Conservation (phyloP, 2,329 filamentous ascomycete genomes). For the Cryoendolithus antarcticus region DNA sequence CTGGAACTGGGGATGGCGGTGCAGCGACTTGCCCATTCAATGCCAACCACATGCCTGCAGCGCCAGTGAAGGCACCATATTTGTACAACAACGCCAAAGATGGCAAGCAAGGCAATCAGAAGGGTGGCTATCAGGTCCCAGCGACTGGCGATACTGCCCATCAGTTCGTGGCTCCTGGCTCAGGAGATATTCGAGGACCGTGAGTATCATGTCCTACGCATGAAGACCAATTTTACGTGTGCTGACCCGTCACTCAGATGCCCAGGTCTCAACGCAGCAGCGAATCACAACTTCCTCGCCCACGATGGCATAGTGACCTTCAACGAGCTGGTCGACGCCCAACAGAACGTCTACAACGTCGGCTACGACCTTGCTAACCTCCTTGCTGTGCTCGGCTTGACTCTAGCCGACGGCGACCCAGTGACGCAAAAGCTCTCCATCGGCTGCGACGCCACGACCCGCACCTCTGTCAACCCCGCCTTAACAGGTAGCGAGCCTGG, state of each 20-base stretch:
- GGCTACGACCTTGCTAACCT: slow-evolving; percentile 30
- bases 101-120: slow-evolving; percentile 28
- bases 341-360: slow-evolving; percentile 35
- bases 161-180: slow-evolving; percentile 24
- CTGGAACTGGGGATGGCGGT: slow-evolving; percentile 16
- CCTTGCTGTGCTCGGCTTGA: slow-evolving; percentile 29
- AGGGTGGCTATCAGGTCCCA: slow-evolving; percentile 33
- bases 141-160: slow-evolving; percentile 28
- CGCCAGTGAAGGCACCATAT: slow-evolving; percentile 22
- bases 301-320: slow-evolving; percentile 32
- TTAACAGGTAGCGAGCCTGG: slow-evolving; percentile 29
- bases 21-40: slow-evolving; percentile 27
- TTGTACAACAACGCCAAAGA: slow-evolving; percentile 34
- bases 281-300: slow-evolving; percentile 33
- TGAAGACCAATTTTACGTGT: not conserved
- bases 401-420: slow-evolving; percentile 28
- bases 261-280: slow-evolving; percentile 31
- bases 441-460: slow-evolving; percentile 32
- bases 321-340: slow-evolving; percentile 32
- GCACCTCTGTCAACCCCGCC: slow-evolving; percentile 25
- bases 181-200: slow-evolving; percentile 29
- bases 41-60: slow-evolving; percentile 26
- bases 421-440: slow-evolving; percentile 32
- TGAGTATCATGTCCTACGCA: slow-evolving; percentile 15
- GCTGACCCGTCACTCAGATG: slow-evolving; percentile 16